Evolutionary conservation across 2,329 filamentous ascomycete genomes (phyloP), one percentile per base, ranked within the genome.

Genomic region (Pestalotiopsis sp.): DNA sequence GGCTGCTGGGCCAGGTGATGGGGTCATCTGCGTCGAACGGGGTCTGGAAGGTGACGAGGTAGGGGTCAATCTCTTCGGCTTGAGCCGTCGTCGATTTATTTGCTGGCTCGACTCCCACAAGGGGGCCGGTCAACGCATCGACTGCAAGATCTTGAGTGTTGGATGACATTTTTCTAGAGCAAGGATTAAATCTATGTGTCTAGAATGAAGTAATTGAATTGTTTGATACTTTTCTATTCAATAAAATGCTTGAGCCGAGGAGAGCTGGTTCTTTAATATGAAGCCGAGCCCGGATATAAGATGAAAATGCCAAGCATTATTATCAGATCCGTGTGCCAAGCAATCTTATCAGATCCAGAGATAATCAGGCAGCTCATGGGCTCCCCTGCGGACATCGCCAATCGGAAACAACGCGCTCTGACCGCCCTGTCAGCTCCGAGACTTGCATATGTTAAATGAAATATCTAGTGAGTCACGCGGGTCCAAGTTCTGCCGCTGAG

Each of bases 21-120:
- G 82, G 82, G 36, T 84, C 81, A 0, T 79, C 78, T 1, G 73
- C 69, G 61, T 82, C 80, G 60, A 70, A 61, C 0, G 73, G 70
- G 2, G 75, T 70, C 27, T 76, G 64, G 41, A 81, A 74, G 0
- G 45, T 41, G 13, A 74, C 72, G 13, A 73, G 66, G 64, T 67
- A 72, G 3, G 68, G 69, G 20, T 72, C 71, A 17, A 14, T n/a
- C 56, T 41, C 31, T 68, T 65, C n/a, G 17, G 23, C 56, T 52
- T 23, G 56, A 17, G 12, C 25, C 20, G 14, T 17, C 20, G 67
- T n/a, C 27, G 64, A 45, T 3, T 25, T 45, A 12, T 36, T 20
- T 57, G 52, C 64, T 27, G 52, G n/a, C n/a, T 66, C 64, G 11
- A 4, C 45, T 23, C 12, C 20, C 9, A 2, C 64, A 56, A 57